These are phyloP conservation scores for Fusarium luffae DNA, from an alignment of 2,329 filamentous ascomycete genomes.

Conservation along the genomic window DNA sequence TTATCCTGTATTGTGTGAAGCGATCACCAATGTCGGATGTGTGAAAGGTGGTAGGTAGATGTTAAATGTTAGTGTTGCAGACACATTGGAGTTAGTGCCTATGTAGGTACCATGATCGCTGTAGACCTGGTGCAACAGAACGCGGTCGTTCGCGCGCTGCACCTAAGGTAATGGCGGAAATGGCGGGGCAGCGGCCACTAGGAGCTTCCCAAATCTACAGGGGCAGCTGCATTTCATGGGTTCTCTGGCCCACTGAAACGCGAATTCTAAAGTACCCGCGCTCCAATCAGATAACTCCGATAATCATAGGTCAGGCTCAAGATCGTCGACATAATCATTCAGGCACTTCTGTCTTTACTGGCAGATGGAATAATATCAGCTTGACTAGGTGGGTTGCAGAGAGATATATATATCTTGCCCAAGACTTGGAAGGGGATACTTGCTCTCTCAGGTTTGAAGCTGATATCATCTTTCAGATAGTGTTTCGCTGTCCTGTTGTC, in stretches of 20 bases:
- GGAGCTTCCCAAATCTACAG: conserved; percentile 14
- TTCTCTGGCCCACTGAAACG: conserved; percentile 8
- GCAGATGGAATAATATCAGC: background rate
- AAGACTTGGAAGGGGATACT: background rate
- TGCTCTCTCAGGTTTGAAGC: background rate
- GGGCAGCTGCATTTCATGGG: background rate
- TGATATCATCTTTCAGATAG: background rate
- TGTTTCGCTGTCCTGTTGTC: background rate
- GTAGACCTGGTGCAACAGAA: background rate
- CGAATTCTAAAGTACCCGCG: conserved; percentile 30
- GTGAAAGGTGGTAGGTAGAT: background rate
- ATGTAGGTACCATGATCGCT: background rate
- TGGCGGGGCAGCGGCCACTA: conserved; percentile 31
- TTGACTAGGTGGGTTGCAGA: background rate
- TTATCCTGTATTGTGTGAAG: background rate
- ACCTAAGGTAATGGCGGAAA: background rate
- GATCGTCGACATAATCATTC: background rate
- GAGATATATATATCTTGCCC: background rate
- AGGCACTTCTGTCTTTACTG: background rate
- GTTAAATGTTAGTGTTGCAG: background rate
- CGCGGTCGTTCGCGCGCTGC: conserved; percentile 26
- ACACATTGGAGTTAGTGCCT: background rate
- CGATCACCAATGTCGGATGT: background rate
- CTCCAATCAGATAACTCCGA: conserved; percentile 26
- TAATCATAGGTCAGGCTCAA: conserved; percentile 1